Evolutionary conservation across 2,329 filamentous ascomycete species (phyloP), one percentile per base, ranked within the genome.

Genomic region (Scytalidium lignicola): DNA sequence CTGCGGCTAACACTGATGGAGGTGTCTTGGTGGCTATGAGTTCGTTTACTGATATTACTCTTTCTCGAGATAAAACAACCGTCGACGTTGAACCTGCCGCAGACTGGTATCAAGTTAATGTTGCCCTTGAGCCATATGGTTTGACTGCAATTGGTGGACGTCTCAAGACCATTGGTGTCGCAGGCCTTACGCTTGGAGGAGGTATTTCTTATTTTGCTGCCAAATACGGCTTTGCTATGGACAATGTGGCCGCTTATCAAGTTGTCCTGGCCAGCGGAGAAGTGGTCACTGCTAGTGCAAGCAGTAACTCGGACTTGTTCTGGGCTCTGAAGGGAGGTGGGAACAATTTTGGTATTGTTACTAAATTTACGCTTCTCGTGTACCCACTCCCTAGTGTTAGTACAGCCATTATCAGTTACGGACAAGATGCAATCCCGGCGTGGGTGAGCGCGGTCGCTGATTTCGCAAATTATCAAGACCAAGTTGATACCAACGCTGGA

Each of bases 321-420:
- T 68, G 67, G 55, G 75, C 73, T 0, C 68, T 82, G 5, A 73
- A 74, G 47, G 79, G 78, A 12, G 78, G 79, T 17, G 72, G 74
- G 15, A 77, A 72, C 60, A 79, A 77, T 58, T 79, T 74, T 52
- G 78, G 76, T 43, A 68, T 76, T 51, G 69, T 75, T 15, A 73
- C 73, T 15, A 13, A 65, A 65, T 9, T 75, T 72, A 55, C 58
- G 69, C 13, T 60, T 77, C 10, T 63, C 70, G 54, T 70, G 68
- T 0, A 66, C 29, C 26, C 52, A 37, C 65, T 37, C 26, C 26
- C 40, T 29, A 3, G 22, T 7, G 9, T 43, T 22, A 22, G 46
- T 40, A 3, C 29, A 17, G 3, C 17, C 3, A 5, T 43, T 17
- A 8, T 22, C 23, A 1, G 13, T n/a, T 43, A 32, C 42, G 18